Percentiles rank a stretch among this genome's conserved stretches.
Evolutionary conservation across 352 stramenopile genomes (phyloP).

Genomic region (Globisporangium uncinulatum): DNA sequence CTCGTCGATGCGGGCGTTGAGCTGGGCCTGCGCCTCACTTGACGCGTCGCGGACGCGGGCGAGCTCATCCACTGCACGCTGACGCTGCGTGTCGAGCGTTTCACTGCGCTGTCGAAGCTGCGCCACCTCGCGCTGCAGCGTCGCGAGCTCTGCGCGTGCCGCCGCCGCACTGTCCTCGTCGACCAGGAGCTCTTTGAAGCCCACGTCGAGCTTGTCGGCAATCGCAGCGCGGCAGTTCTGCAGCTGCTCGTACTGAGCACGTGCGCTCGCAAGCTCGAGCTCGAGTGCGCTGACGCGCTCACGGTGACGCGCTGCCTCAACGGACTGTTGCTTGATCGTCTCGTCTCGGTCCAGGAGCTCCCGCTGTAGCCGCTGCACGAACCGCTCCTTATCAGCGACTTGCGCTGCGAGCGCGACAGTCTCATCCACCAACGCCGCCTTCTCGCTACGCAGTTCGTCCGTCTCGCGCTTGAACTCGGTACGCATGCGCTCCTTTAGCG

Average conservation of each 20-base stretch:
- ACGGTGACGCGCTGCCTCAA: constrained; percentile 34
- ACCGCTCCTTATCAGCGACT: constrained; percentile 40
- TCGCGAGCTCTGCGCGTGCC: constrained; percentile 34
- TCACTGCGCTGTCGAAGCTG: constrained; percentile 31
- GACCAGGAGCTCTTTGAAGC: constrained; percentile 63
- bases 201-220: constrained; percentile 53
- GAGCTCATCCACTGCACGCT: constrained; percentile 27
- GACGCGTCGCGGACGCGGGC: constrained; percentile 10
- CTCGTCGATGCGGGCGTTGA: constrained; percentile 53
- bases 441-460: constrained; percentile 31
- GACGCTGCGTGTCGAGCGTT: constrained; percentile 22
- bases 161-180: constrained; percentile 52
- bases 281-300: constrained; percentile 33
- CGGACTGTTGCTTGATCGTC: constrained; percentile 31
- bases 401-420: constrained; percentile 27
- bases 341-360: constrained; percentile 29
- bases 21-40: constrained; percentile 8
- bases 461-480: constrained; percentile 63
- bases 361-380: constrained; percentile 36
- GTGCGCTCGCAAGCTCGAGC: constrained; percentile 29
- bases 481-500: constrained; percentile 53
- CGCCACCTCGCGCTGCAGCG: constrained; percentile 35
- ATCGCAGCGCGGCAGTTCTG: constrained; percentile 41
- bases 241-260: constrained; percentile 51
- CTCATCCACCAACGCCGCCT: constrained; percentile 35